Conservation (phyloP, 2,329 filamentous ascomycete genomes). For the Daldinia sp. region DNA sequence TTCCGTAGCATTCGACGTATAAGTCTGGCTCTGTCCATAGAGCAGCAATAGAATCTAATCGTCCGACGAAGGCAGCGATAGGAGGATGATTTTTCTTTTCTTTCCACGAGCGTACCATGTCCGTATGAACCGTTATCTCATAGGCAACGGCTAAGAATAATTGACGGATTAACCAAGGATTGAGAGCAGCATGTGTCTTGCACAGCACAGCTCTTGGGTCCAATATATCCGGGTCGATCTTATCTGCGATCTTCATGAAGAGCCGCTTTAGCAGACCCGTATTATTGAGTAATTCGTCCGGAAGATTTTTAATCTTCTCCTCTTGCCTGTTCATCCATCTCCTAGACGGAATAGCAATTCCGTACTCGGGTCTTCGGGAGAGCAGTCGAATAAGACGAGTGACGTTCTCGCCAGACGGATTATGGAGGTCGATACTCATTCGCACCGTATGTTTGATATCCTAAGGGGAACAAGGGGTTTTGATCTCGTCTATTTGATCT, state of each 20-base stretch:
- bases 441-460: neutral
- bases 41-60: conserved; percentile 47
- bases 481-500: neutral
- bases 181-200: conserved; percentile 50
- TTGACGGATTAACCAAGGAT: conserved; percentile 54
- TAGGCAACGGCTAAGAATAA: conserved; percentile 53
- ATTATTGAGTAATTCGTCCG: conserved; percentile 41
- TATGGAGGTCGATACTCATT: conserved; percentile 43
- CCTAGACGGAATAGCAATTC: conserved; percentile 45
- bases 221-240: conserved; percentile 38
- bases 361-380: conserved; percentile 48
- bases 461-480: conserved; percentile 4
- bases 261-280: conserved; percentile 47
- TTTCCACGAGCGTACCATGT: conserved; percentile 42
- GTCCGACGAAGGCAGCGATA: conserved; percentile 45
- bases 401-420: conserved; percentile 40
- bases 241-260: conserved; percentile 45
- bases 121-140: conserved; percentile 51
- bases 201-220: conserved; percentile 52
- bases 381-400: conserved; percentile 49
- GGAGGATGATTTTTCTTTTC: conserved; percentile 28
- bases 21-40: conserved; percentile 51
- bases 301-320: conserved; percentile 41
- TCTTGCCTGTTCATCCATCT: conserved; percentile 51
- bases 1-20: conserved; percentile 49